These are phyloP conservation scores for Porphyrellus cyaneotinctus DNA, from an alignment of 768 basidiomycete species.

Conservation along the genomic window DNA sequence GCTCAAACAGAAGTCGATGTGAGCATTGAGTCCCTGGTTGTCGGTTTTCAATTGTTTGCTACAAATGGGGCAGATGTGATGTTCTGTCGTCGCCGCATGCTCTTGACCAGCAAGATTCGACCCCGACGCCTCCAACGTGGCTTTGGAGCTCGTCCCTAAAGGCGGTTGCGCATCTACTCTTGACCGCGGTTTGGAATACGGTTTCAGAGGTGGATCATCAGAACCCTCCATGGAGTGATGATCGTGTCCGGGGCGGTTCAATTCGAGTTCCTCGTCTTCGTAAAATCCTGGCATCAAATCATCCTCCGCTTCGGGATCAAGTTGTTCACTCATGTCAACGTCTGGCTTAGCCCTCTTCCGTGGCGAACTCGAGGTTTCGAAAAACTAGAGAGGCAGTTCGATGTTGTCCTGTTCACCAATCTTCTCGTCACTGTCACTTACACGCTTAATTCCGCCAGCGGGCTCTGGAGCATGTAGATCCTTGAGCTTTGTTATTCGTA, in stretches of 20 bases:
- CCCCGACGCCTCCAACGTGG: conserved; percentile 12
- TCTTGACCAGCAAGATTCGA: conserved; percentile 15
- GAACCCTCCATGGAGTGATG: conserved; percentile 6
- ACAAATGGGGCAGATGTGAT: conserved; percentile 73
- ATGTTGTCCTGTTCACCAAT: neutral
- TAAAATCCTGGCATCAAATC: conserved; percentile 52
- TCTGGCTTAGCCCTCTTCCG: conserved; percentile 40
- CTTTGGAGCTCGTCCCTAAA: neutral
- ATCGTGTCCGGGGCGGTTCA: conserved; percentile 7
- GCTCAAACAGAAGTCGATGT: conserved; percentile 87
- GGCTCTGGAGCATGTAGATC: conserved; percentile 57
- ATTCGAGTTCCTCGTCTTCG: conserved; percentile 41
- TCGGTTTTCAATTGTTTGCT: conserved; percentile 55
- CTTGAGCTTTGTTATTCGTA: conserved; percentile 84
- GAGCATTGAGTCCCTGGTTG: conserved; percentile 79
- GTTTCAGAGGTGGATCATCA: conserved; percentile 1
- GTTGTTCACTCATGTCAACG: conserved; percentile 4
- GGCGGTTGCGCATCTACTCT: neutral
- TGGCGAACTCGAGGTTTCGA: conserved; percentile 39
- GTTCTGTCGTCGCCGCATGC: neutral
- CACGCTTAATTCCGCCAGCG: conserved; percentile 66
- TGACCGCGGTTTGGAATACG: conserved; percentile 16
- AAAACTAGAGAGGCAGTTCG: conserved; percentile 44
- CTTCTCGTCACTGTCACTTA: conserved; percentile 36
- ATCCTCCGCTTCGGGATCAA: conserved; percentile 25